phyloP scores from a whole-genome alignment of 2,329 filamentous ascomycete genomes.

The Cladosporium sp. region DNA sequence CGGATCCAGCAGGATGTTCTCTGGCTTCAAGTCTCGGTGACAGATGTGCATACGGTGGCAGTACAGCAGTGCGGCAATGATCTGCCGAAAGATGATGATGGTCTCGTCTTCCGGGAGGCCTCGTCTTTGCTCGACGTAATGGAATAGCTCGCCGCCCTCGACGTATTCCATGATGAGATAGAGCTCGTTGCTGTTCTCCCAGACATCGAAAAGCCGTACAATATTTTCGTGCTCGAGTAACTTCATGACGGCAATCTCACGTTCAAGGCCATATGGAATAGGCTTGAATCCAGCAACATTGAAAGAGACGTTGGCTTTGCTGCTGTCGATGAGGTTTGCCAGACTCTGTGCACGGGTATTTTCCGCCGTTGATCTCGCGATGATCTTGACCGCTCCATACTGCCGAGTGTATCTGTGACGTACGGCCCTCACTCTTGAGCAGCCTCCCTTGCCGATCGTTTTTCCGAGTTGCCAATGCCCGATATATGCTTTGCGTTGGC shows the following conservation, averaged over 20 bases:
- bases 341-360: constrained; percentile 81
- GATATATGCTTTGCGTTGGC: constrained; percentile 60
- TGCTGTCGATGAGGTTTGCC: constrained; percentile 71
- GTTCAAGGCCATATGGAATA: constrained; percentile 74
- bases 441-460: constrained; percentile 83
- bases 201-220: constrained; percentile 90
- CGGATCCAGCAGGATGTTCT: constrained; percentile 84
- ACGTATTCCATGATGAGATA: constrained; percentile 94
- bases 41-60: constrained; percentile 93
- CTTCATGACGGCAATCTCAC: constrained; percentile 96
- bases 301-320: constrained; percentile 37
- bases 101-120: constrained; percentile 73
- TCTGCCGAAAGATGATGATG: constrained; percentile 82
- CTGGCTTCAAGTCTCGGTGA: constrained; percentile 91
- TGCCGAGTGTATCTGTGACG: constrained; percentile 71
- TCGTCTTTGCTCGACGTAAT: constrained; percentile 70
- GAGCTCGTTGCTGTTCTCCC: constrained; percentile 95
- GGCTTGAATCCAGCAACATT: constrained; percentile 26
- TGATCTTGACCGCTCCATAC: constrained; percentile 88
- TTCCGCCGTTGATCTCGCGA: constrained; percentile 71
- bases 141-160: constrained; percentile 76
- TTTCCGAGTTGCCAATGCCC: constrained; percentile 91
- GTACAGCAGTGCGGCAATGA: constrained; percentile 85
- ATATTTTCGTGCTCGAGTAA: constrained; percentile 92
- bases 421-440: constrained; percentile 78